phyloP scores from a whole-genome alignment of 805 yeast species.

The Myxozyma neotropica region DNA sequence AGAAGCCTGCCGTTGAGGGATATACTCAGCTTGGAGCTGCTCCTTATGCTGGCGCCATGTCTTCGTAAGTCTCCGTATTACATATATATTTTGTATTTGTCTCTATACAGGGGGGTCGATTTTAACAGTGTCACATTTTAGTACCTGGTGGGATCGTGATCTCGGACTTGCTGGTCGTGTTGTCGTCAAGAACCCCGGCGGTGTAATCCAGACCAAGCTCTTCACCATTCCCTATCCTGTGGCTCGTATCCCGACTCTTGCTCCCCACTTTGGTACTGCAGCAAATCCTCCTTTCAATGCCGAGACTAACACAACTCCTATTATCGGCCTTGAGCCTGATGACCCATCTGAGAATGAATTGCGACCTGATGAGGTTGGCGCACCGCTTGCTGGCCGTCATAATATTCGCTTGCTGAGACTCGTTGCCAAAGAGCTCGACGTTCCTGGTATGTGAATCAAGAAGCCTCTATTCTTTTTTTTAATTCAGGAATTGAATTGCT shows the following conservation, averaged over 20 bases:
- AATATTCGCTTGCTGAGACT: slow-evolving; percentile 67
- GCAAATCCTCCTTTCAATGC: slow-evolving; percentile 70
- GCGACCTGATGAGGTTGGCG: slow-evolving; percentile 38
- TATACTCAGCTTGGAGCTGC: slow-evolving; percentile 80
- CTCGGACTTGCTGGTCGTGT: slow-evolving; percentile 82
- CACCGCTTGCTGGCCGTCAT: slow-evolving; percentile 38
- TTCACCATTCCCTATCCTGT: slow-evolving; percentile 51
- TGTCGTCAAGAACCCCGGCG: slow-evolving; percentile 50
- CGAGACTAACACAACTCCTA: slow-evolving; percentile 79
- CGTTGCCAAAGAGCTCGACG: slow-evolving; percentile 62
- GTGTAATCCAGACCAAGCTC: slow-evolving; percentile 41
- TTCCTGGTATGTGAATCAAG: slow-evolving; percentile 41
- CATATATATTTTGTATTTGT: too few relatives aligned
- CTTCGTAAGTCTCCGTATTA: slow-evolving; percentile 17
- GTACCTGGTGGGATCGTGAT: slow-evolving; percentile 81
- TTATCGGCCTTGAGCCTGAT: slow-evolving; percentile 58
- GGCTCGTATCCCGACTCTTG: slow-evolving; percentile 81
- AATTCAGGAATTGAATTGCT: too few relatives aligned
- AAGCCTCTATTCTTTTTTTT: background rate
- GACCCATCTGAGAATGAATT: slow-evolving; percentile 38
- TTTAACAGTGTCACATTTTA: background rate
- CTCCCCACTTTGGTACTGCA: slow-evolving; percentile 81
- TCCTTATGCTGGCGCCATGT: slow-evolving; percentile 74
- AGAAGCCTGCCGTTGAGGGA: slow-evolving; percentile 65
- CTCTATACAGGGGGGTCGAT: background rate